Evolutionary conservation across 148 eudicot species (phyloP).

Genomic region (Vaccinium vitisidaea): DNA sequence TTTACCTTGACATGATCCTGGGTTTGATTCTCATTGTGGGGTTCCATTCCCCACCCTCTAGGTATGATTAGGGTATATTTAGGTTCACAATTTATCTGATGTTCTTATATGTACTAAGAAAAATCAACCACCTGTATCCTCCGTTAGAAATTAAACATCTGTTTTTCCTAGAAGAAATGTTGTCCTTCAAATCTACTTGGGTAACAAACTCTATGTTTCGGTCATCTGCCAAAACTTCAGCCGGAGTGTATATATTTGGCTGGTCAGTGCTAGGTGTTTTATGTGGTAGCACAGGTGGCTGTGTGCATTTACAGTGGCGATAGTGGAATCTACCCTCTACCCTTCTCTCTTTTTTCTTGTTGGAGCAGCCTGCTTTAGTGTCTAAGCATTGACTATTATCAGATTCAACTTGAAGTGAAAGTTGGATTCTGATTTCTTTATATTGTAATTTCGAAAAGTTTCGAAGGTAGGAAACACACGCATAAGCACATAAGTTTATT

Average conservation of each 20-base stretch:
- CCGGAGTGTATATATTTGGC: neutral
- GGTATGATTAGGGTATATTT: neutral
- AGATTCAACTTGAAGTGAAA: neutral
- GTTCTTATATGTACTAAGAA: neutral
- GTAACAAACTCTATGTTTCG: neutral
- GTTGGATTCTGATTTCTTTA: neutral
- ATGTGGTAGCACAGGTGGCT: neutral
- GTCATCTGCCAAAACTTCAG: neutral
- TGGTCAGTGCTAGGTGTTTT: constrained; percentile 3
- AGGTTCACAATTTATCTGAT: neutral
- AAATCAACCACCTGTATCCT: neutral
- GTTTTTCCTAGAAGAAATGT: neutral
- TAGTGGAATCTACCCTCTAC: neutral
- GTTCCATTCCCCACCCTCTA: neutral
- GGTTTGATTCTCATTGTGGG: neutral
- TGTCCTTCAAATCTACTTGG: neutral
- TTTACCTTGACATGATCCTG: neutral
- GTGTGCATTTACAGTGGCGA: neutral
- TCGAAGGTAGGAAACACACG: neutral
- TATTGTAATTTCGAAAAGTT: neutral
- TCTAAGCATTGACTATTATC: neutral
- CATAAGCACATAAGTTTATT: neutral
- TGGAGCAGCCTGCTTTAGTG: neutral
- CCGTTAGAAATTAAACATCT: neutral
- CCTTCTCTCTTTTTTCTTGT: neutral